phyloP scores from a whole-genome alignment of 768 basidiomycete species.

The Psilocybe tampanensis region DNA sequence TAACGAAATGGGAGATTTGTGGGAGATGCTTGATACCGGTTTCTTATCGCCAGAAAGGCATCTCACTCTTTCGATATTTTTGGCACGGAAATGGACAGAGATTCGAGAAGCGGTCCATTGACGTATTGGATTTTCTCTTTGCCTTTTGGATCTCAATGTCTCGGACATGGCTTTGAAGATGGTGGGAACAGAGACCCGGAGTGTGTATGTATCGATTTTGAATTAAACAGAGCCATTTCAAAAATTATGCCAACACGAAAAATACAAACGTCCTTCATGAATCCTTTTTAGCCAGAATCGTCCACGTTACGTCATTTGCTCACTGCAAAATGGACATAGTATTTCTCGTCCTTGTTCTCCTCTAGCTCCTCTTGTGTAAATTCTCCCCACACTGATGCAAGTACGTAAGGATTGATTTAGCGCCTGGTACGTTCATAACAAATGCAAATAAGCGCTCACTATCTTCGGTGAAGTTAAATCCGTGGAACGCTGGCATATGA shows the following conservation, averaged over 20 bases:
- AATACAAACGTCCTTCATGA: background rate
- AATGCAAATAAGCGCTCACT: slow-evolving; percentile 1
- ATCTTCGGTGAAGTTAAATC: slow-evolving; percentile 16
- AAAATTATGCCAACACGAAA: no score
- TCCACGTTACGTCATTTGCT: no score
- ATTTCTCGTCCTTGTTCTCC: slow-evolving; percentile 25
- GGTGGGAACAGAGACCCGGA: no score
- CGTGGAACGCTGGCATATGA: slow-evolving; percentile 18
- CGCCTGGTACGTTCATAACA: background rate
- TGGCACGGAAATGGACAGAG: background rate
- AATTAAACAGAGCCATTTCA: no score
- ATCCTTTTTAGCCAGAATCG: no score
- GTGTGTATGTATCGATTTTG: no score
- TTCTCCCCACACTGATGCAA: slow-evolving; percentile 38
- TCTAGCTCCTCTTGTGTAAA: slow-evolving; percentile 32
- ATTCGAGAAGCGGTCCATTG: background rate
- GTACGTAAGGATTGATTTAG: background rate
- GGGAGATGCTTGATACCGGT: no score
- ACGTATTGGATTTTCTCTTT: no score
- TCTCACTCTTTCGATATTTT: no score
- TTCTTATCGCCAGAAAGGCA: no score
- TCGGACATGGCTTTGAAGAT: no score
- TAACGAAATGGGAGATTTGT: no score
- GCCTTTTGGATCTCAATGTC: background rate
- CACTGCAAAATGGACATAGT: slow-evolving; percentile 40